Evolutionary conservation across 1,139 yeast genomes (phyloP), one percentile per base, ranked within the genome.

Genomic region (Zygosaccharomyces pseudobailii): DNA sequence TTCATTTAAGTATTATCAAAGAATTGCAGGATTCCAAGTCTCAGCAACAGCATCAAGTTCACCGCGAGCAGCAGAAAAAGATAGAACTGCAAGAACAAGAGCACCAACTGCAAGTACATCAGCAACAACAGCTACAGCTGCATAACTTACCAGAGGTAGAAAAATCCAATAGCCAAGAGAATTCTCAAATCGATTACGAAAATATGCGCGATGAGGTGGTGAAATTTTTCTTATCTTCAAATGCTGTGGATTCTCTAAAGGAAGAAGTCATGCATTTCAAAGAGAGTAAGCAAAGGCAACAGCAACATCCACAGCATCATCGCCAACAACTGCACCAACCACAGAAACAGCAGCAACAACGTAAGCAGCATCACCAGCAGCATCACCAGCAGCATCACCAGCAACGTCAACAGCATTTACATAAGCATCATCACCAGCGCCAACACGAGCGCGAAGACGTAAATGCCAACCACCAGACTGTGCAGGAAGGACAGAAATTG

Each of bases 181-280:
- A 32, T 28, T 8, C 36, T 13, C 40, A 38, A 33, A 39, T 24
- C 25, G 54, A 50, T 23, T 42, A 47, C 21, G 59, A 52, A 17
- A 53, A 50, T 45, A 50, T 51, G 43, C 43, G 53, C n/a, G 60
- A 58, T 45, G 58, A 57, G 19, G 52, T 53, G 6, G 56, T 57
- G 21, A 58, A 58, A 43, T 50, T 55, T 22, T 61, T 62, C 38
- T 47, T 62, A 17, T 51, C 63, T 3, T 51, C 62, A 3, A 54
- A 54, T 34, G 56, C 57, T 13, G 63, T 54, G 7, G 61, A 55
- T 42, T 48, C 57, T 13, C 42, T 63, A 31, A 62, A 62, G 45
- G 65, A 61, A 31, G 68, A 64, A 51, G 65, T 64, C 7, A 43
- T 60, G 46, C 62, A 63, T 47, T 63, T 62, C 42, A 64, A 64